Evolutionary conservation across 495 filamentous ascomycete species (phyloP).

Genomic region (Talaromyces trachyspermus): DNA sequence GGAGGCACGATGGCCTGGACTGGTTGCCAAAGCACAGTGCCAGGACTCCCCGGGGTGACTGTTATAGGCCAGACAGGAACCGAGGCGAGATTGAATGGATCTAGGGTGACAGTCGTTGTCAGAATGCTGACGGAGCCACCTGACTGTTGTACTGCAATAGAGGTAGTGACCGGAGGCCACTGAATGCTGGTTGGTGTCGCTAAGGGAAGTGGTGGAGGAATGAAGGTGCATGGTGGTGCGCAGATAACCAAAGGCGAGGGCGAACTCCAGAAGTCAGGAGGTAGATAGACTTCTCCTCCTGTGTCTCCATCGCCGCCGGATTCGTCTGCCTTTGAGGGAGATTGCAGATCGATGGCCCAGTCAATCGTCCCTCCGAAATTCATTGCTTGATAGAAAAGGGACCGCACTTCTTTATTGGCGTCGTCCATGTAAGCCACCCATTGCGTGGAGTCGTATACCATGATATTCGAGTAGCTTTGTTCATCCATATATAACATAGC

Average conservation of each 20-base stretch:
- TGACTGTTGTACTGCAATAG: background rate
- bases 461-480: constrained; percentile 27
- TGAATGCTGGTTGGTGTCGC: background rate
- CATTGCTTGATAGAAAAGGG: constrained; percentile 13
- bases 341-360: constrained; percentile 36
- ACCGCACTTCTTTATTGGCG: constrained; percentile 19
- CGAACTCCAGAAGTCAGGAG: background rate
- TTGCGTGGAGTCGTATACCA: constrained; percentile 32
- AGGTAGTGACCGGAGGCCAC: background rate
- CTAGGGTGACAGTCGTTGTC: background rate
- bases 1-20: background rate
- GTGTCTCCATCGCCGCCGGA: background rate
- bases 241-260: background rate
- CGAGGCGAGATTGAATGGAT: background rate
- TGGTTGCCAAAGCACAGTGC: background rate
- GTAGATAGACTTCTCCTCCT: background rate
- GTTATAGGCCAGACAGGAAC: background rate
- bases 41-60: background rate
- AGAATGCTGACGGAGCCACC: background rate
- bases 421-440: constrained; percentile 38
- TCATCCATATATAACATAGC: constrained; percentile 6
- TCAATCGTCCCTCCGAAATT: constrained; percentile 29
- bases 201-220: background rate
- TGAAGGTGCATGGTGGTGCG: background rate
- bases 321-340: too few relatives aligned